phyloP scores from a whole-genome alignment of 2,329 filamentous ascomycete species.

The Paraphaeosphaeria sporulosa region DNA sequence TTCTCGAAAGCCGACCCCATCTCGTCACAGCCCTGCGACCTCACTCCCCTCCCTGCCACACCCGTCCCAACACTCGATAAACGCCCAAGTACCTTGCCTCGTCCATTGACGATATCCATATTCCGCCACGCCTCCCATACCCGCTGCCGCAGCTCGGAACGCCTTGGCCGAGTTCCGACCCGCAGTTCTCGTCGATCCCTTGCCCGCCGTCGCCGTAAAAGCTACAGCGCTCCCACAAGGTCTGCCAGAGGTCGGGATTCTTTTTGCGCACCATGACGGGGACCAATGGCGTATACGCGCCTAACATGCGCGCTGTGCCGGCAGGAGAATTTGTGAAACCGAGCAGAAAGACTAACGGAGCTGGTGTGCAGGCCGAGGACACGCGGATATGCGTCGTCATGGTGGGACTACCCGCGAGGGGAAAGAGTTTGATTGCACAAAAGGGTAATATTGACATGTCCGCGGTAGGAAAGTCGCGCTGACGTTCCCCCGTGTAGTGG shows the following conservation, averaged over 20 bases:
- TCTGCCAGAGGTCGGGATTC: slow-evolving; percentile 38
- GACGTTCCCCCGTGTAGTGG: slow-evolving; percentile 39
- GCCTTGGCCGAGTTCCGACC: slow-evolving; percentile 38
- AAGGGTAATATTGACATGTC: slow-evolving; percentile 71
- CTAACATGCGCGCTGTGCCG: slow-evolving; percentile 50
- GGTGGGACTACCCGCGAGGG: slow-evolving; percentile 93
- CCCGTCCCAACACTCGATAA: neutral
- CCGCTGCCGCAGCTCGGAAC: slow-evolving; percentile 37
- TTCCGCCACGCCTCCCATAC: slow-evolving; percentile 27
- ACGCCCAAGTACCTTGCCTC: slow-evolving; percentile 7
- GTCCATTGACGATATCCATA: neutral
- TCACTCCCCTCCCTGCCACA: neutral
- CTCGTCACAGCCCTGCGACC: slow-evolving; percentile 11
- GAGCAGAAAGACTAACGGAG: slow-evolving; percentile 62
- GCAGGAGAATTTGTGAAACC: slow-evolving; percentile 55
- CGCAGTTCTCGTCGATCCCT: slow-evolving; percentile 26
- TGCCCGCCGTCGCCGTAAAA: slow-evolving; percentile 14
- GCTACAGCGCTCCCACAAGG: slow-evolving; percentile 20
- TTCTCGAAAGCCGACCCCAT: slow-evolving; percentile 42
- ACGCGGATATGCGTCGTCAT: slow-evolving; percentile 98
- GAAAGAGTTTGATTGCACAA: slow-evolving; percentile 97
- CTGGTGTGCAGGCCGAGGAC: slow-evolving; percentile 88
- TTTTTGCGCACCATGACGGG: slow-evolving; percentile 36
- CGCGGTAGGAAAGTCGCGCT: slow-evolving; percentile 12
- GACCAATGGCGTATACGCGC: slow-evolving; percentile 48